Conservation (phyloP, 352 stramenopile species). For the Phytopythium vexans region DNA sequence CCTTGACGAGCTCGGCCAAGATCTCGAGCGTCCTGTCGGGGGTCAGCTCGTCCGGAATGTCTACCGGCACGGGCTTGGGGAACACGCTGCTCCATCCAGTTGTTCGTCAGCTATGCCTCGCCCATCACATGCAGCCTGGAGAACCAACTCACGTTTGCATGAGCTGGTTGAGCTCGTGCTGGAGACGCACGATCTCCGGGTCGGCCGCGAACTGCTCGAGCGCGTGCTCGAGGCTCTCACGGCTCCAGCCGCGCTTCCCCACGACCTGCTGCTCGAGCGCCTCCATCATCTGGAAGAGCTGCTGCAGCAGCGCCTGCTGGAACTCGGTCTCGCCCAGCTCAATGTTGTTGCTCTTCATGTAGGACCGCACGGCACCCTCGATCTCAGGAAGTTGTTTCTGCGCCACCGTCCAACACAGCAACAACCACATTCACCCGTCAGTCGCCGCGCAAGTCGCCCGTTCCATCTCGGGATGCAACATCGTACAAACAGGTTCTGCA, state of each 20-base stretch:
- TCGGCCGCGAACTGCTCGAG: slow-evolving; percentile 66
- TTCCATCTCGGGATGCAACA: not conserved
- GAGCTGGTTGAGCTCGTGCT: slow-evolving; percentile 63
- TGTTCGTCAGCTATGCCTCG: not conserved
- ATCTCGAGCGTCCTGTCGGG: slow-evolving; percentile 68
- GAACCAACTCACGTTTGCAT: slow-evolving; percentile 47
- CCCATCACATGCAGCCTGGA: not conserved
- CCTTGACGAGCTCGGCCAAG: slow-evolving; percentile 56
- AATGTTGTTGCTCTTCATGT: slow-evolving; percentile 68
- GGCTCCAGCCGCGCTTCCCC: slow-evolving; percentile 58
- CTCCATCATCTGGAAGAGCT: slow-evolving; percentile 77
- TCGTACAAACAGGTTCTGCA: slow-evolving; percentile 71
- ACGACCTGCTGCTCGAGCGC: slow-evolving; percentile 63
- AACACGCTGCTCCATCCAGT: slow-evolving; percentile 42
- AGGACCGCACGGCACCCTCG: slow-evolving; percentile 55
- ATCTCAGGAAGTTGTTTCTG: slow-evolving; percentile 70
- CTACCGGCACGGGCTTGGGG: slow-evolving; percentile 40
- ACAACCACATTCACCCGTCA: slow-evolving; percentile 7
- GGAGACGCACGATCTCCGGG: slow-evolving; percentile 49
- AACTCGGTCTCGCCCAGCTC: slow-evolving; percentile 68
- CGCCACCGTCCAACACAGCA: not conserved
- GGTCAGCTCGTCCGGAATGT: slow-evolving; percentile 67
- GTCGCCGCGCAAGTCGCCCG: not conserved
- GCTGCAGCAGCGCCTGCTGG: slow-evolving; percentile 66
- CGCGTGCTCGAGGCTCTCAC: slow-evolving; percentile 50